Base-by-base conservation (phyloP, 208 protist species). In the Leishmania gerbilli region DNA sequence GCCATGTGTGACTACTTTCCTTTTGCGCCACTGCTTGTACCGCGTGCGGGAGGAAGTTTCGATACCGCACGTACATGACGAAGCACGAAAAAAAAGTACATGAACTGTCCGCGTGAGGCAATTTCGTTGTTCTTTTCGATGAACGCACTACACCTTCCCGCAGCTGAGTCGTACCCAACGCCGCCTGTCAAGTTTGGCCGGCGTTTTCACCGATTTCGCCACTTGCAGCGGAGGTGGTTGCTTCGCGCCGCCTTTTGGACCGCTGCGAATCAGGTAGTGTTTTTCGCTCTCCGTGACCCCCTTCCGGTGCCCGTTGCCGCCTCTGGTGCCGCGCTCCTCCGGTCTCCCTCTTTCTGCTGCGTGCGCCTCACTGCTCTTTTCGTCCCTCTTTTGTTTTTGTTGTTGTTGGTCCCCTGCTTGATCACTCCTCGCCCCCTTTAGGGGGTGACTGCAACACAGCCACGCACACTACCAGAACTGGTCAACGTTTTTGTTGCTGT, bases 1-100 rank as follows among this genome's bases (percentile, higher is more conserved):
- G 80, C 80, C 24, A 84, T 95, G 47, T 68, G 45, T 0, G 67
- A n/a, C 1, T 84, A 80, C 67, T 79, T 84, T 27, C 81, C 81
- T 40, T 64, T 84, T 31, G 37, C 69, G n/a, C 68, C 75, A 0
- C n/a, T 51, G 37, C 68, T 84, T 11, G 13, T 84, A 24, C 74
- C 80, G 40, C 64, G 27, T 11, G 31, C 65, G 2, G 31, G 13
- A 37, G 47, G 49, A 3, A n/a, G 13, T 34, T 42, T 13, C 37
- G 42, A 51, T 47, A 17, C 7, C 5, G 24, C 19, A 17, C 68
- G 42, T 51, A n/a, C 45, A 51, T 51, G 40, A 72, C 5, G 42
- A 31, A 37, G 0, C 9, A 53, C 27, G 0, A 49, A 47, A 6
- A 42, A 3, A n/a, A 34, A 31, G 1, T 1, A 49, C 24, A n/a